phyloP scores from a whole-genome alignment of 768 basidiomycete genomes.

The Pleurotus tuber-regium region DNA sequence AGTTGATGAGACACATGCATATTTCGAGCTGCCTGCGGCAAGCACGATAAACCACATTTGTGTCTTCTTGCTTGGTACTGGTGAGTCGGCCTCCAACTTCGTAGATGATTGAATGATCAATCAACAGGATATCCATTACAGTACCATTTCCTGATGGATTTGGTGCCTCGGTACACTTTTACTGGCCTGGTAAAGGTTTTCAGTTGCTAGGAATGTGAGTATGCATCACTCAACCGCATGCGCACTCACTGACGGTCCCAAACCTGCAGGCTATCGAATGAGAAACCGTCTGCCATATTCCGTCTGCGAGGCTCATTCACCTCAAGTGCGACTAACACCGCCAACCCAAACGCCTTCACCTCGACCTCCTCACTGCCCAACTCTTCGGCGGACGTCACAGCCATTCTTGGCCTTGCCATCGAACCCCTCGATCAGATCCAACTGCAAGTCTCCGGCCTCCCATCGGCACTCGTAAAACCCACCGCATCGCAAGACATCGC shows the following conservation, averaged over 20 bases:
- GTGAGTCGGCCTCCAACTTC: constrained; percentile 34
- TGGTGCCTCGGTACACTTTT: constrained; percentile 82
- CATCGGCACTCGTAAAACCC: constrained; percentile 26
- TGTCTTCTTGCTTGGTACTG: constrained; percentile 78
- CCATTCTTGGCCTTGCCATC: constrained; percentile 76
- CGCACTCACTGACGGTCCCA: not conserved
- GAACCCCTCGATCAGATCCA: constrained; percentile 69
- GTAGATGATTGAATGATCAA: constrained; percentile 9
- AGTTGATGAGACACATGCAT: constrained; percentile 80
- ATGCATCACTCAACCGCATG: not conserved
- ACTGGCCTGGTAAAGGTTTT: constrained; percentile 85
- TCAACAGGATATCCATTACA: constrained; percentile 15
- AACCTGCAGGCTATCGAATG: constrained; percentile 72
- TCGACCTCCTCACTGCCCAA: constrained; percentile 25
- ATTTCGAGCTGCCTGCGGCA: constrained; percentile 72
- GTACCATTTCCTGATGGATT: constrained; percentile 84
- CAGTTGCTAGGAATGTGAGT: constrained; percentile 83
- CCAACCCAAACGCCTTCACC: constrained; percentile 37
- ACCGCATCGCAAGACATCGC: constrained; percentile 17
- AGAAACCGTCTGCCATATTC: constrained; percentile 88
- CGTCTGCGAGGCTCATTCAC: constrained; percentile 68
- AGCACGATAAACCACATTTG: constrained; percentile 81
- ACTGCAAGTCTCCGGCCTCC: constrained; percentile 51
- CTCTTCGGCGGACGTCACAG: constrained; percentile 52
- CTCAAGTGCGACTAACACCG: constrained; percentile 29